Conservation (phyloP, 2,329 filamentous ascomycete species). For the Ceratocystis harringtonii region DNA sequence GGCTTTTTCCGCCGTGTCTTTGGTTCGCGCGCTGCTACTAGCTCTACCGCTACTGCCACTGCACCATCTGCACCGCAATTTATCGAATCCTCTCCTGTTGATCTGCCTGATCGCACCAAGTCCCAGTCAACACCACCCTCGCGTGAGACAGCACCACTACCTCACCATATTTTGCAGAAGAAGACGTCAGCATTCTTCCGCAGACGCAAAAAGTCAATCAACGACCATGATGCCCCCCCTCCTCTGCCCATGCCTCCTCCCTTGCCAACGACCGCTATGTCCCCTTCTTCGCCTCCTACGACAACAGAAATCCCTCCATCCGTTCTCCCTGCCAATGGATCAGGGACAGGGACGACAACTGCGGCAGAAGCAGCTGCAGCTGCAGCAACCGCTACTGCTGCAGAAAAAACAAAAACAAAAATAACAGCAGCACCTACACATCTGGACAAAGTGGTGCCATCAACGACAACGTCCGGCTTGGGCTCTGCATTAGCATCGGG, state of each 20-base stretch:
- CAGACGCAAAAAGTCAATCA: slow-evolving; percentile 76
- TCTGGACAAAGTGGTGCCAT: not conserved
- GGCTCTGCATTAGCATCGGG: not conserved
- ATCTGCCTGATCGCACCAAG: slow-evolving; percentile 22
- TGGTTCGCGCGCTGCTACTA: slow-evolving; percentile 45
- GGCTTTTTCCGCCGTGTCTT: slow-evolving; percentile 94
- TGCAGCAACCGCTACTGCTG: not conserved
- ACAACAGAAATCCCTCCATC: slow-evolving; percentile 4
- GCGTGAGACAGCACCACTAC: slow-evolving; percentile 31
- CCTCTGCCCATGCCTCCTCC: slow-evolving; percentile 38
- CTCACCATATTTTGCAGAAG: slow-evolving; percentile 53
- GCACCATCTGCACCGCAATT: not conserved
- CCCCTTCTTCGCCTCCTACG: not conserved
- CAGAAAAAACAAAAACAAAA: not conserved
- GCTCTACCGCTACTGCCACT: too few species aligned
- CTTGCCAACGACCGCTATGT: slow-evolving; percentile 19
- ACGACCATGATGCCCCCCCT: slow-evolving; percentile 48
- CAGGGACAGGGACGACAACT: not conserved
- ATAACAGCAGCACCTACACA: too few species aligned
- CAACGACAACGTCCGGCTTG: not conserved
- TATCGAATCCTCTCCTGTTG: slow-evolving; percentile 22
- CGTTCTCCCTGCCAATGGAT: slow-evolving; percentile 4
- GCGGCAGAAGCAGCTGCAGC: not conserved
- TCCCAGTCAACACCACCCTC: slow-evolving; percentile 33
- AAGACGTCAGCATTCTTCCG: slow-evolving; percentile 92